Evolutionary conservation across 202 grass and related monocot species (phyloP), one percentile per base, ranked within the genome.

Genomic region (Carex sylvatica): DNA sequence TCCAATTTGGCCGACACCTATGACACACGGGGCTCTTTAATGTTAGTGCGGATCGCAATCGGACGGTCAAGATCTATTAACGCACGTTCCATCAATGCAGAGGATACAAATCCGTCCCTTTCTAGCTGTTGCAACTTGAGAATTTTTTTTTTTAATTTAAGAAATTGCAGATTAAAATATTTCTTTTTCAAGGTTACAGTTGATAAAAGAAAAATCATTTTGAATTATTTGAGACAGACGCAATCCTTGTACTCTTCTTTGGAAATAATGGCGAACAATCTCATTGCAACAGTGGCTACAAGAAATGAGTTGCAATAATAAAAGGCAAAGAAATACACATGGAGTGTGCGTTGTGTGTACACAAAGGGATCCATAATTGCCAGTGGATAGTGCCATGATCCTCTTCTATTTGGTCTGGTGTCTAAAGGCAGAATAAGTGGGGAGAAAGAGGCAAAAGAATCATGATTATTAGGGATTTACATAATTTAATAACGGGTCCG

Each of bases 271-370:
- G 70, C 15, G 4, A 77, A 77, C 52, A 77, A 77, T 77, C 24
- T 58, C 49, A 77, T 77, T 58, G 52, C 66, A 44, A 67, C 7
- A 44, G 22, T 22, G 19, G 68, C 19, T 72, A 72, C 69, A 72
- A 72, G 49, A 77, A 77, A 77, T 77, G 52, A 77, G 52, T 35
- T 77, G 52, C 26, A 77, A 77, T 36, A 36, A 58, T 77, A 56
- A 77, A 77, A 77, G 52, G 26, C 15, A 77, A 77, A 77, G 73
- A 77, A 58, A 77, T 58, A 58, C 52, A 77, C 73, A 77, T 46
- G n/a, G 68, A 70, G 26, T 58, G 51, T 76, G 14, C 28, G 49
- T 76, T 76, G 51, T 75, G 72, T 75, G 49, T 46, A 46, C 31
- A 70, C 67, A 70, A 51, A 74, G 20, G 13, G 15, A 58, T 35